Base-by-base conservation (phyloP, 306 rosid species). In the Trifolium subterraneum region DNA sequence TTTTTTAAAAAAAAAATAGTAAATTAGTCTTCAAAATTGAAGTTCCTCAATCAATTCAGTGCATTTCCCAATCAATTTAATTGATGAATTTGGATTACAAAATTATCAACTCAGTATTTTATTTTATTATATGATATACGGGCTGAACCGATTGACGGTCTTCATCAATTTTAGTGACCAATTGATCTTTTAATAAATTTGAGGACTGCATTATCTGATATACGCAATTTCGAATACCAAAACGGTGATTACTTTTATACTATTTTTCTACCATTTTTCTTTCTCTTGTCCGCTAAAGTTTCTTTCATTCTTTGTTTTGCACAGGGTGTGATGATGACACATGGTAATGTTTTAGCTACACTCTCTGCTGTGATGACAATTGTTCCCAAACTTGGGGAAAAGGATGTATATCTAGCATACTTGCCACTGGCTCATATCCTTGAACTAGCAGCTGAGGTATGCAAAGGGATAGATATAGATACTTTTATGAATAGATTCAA, bases 311-410 rank as follows among this genome's bases (percentile, higher is more conserved):
- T 62, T 60, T 61, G 8, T 75, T 64, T 81, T 78, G 74, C 77
- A 67, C 86, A 94, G 99, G 99, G 99, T 73, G 99, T 94, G 60
- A 92, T 92, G 99, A 88, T 94, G 99, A 94, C 99, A 55, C 99
- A 94, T 82, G 87, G 84, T 66, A 94, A 94, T 86, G 90, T 94
- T 83, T 79, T 94, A 23, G 96, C 98, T 76, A 88, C 94, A 64
- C 85, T 79, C 60, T 90, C 96, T 76, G 92, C 92, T 61, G 96
- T 92, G 75, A 94, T 88, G 99, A 88, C 89, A 42, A 88, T 88
- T 69, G 95, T 94, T 77, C 99, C 99, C 62, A 78, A 88, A 67
- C 76, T 94, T 68, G 90, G 86, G 78, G 84, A 72, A 73, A 88
- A 79, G 76, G 99, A 94, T 86, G 75, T 90, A 70, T 94, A 90